These are phyloP conservation scores for Cucurbita moschata DNA, from an alignment of 306 rosid species.

Conservation along the genomic window DNA sequence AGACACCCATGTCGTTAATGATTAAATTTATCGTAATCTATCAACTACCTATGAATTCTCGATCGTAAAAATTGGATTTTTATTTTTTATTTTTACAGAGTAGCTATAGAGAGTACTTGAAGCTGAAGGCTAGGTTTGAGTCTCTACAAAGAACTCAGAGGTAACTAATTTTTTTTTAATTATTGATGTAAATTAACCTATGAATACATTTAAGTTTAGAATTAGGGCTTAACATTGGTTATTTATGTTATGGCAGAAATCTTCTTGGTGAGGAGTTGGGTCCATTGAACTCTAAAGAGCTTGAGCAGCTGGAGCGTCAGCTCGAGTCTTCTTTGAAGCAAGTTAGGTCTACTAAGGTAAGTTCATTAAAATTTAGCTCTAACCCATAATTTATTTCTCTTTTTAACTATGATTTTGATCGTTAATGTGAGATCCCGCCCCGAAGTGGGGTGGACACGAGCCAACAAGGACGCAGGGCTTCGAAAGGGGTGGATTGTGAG, in stretches of 20 bases:
- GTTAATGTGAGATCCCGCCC: too few species aligned
- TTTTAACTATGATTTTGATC: too few species aligned
- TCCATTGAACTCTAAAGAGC: constrained; percentile 71
- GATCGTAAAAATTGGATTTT: too few species aligned
- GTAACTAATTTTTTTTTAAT: constrained; percentile 17
- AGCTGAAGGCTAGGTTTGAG: constrained; percentile 70
- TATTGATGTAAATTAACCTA: not conserved
- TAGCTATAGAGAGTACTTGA: constrained; percentile 85
- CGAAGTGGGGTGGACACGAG: too few species aligned
- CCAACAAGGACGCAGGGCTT: too few species aligned
- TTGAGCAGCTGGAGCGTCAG: constrained; percentile 92
- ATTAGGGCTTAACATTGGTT: not conserved
- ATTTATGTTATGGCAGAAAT: constrained; percentile 27
- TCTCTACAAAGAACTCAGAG: constrained; percentile 89
- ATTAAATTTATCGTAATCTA: not conserved
- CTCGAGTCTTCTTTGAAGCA: constrained; percentile 77
- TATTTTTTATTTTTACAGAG: constrained; percentile 22
- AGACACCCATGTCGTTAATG: not conserved
- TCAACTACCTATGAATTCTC: too few species aligned
- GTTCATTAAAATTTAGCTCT: not conserved
- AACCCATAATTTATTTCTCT: not conserved
- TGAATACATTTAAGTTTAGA: too few species aligned
- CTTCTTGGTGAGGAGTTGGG: constrained; percentile 94
- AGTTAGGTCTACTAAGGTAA: constrained; percentile 82
- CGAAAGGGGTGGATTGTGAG: too few species aligned